Base-by-base conservation (phyloP, 1,139 yeast genomes). In the Candida neerlandica region DNA sequence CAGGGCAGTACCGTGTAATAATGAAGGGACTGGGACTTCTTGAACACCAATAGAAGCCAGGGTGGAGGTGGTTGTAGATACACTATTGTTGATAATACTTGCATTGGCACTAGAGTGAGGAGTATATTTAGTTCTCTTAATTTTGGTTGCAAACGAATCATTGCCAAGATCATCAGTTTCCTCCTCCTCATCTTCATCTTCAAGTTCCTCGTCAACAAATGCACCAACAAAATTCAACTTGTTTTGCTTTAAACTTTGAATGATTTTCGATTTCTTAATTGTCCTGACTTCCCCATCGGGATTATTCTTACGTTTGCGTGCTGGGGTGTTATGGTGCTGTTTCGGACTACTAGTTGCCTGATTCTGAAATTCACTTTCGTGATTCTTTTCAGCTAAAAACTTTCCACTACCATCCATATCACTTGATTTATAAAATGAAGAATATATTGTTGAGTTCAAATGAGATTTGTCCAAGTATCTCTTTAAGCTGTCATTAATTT, bases 231-330 rank as follows among this genome's bases (percentile, higher is more conserved):
- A 51, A 19, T 44, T 43, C 32, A 51, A 47, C 26, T 49, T 33
- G 29, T 48, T 47, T 29, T 46, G 29, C 19, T 48, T 37, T 18
- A 51, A 43, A 10, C 27, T 33, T 50, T 53, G 49, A 15, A 51
- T n/a, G 10, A 50, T 52, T 18, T 51, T 53, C 2, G 57, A 43
- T 44, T 51, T 51, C 38, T 52, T 54, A 11, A 53, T 52, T 6
- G 47, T 47, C 12, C 38, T 43, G 14, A 32, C 32, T 9, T 42
- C 44, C 4, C 18, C 37, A 11, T 30, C n/a, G 40, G 44, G 7
- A 19, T 19, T 29, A 5, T 12, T 27, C 14, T 21, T 30, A 29
- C 44, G 44, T 30, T 41, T 41, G 10, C 29, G 33, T 12, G 21
- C 21, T 12, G 40, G 40, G 11, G 40, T 37, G 7, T 15, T 26